Evolutionary conservation across 225 moss, liverwort and hornwort genomes (phyloP), one percentile per base, ranked within the genome.

Genomic region (Rhytidiadelphus loreus): DNA sequence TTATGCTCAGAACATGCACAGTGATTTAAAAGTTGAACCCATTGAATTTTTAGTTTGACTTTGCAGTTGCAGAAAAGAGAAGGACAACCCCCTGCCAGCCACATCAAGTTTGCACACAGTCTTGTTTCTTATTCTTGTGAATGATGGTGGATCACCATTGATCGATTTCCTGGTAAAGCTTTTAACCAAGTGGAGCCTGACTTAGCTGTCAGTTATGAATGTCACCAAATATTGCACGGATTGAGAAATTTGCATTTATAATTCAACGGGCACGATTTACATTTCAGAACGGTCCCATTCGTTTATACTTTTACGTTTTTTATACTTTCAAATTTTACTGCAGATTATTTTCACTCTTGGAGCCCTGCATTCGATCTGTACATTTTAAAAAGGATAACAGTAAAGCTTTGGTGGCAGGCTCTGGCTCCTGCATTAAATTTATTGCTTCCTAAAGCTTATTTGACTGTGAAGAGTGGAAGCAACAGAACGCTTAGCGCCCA

Each of bases 21-120:
- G 68, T 57, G 83, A 56, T 69, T 30, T 55, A 80, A 64, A 56
- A 80, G 25, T 81, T 71, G 43, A 70, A 77, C 72, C 68, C 44
- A 82, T 62, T 62, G 58, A 70, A 68, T 83, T 80, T 30, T 57
- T 90, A 29, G 33, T 77, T 90, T 87, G 81, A 64, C 77, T 87
- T 80, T 63, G 82, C 92, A 92, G 92, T 87, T 92, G 92, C 87
- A 89, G 95, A 91, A 92, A 92, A 91, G 96, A 98, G 84, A 94
- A 92, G 86, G 92, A 93, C 86, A 92, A 98, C 90, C 94, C 96
- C 58, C 86, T 96, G 60, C 95, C 93, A 88, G 94, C 96, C 55
- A 96, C 95, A 39, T 90, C 94, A 79, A 96, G 98, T 90, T 87
- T 98, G 84, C 94, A 96, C 89, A 94, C 95, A 89, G 85, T 95